phyloP scores from a whole-genome alignment of 345 rosid species.

The Rhodamnia rubescens region DNA sequence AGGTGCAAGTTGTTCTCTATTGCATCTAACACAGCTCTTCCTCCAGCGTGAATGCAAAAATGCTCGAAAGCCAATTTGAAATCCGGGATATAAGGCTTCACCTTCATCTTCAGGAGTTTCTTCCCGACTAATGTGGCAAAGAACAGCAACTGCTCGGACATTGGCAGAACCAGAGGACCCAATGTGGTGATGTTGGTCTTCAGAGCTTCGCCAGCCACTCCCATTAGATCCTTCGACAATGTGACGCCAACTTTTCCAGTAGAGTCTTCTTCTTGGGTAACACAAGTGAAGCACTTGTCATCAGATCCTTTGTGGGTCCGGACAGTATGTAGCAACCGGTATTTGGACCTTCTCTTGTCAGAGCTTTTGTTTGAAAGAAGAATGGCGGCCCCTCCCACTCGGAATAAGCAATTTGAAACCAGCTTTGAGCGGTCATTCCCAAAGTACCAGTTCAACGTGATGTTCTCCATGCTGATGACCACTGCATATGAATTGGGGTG shows the following conservation, averaged over 20 bases:
- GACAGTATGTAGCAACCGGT: conserved; percentile 1
- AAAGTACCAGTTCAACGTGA: conserved; percentile 8
- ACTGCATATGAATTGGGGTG: conserved; percentile 5
- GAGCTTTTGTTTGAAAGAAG: conserved; percentile 9
- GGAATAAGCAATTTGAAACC: conserved; percentile 4
- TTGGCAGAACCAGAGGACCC: conserved; percentile 5
- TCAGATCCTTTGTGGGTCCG: conserved; percentile 11
- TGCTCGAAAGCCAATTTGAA: conserved; percentile 10
- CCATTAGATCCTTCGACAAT: conserved; percentile 6
- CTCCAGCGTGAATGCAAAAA: conserved; percentile 11
- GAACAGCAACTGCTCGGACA: conserved; percentile 9
- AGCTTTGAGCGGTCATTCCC: conserved; percentile 9
- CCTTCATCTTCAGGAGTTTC: conserved; percentile 8
- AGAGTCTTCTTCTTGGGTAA: conserved; percentile 9
- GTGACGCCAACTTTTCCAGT: conserved; percentile 7
- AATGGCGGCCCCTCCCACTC: conserved; percentile 7
- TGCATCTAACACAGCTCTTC: conserved; percentile 5
- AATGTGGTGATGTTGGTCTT: conserved; percentile 7
- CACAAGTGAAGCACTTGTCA: conserved; percentile 8
- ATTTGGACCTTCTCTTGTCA: conserved; percentile 4
- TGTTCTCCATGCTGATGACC: conserved; percentile 10
- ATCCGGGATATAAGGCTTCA: conserved; percentile 6
- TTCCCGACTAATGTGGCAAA: conserved; percentile 3
- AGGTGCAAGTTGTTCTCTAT: conserved; percentile 5
- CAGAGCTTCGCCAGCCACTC: conserved; percentile 5